Evolutionary conservation across 2,329 filamentous ascomycete species (phyloP).

Genomic region (Colletotrichum lupini): DNA sequence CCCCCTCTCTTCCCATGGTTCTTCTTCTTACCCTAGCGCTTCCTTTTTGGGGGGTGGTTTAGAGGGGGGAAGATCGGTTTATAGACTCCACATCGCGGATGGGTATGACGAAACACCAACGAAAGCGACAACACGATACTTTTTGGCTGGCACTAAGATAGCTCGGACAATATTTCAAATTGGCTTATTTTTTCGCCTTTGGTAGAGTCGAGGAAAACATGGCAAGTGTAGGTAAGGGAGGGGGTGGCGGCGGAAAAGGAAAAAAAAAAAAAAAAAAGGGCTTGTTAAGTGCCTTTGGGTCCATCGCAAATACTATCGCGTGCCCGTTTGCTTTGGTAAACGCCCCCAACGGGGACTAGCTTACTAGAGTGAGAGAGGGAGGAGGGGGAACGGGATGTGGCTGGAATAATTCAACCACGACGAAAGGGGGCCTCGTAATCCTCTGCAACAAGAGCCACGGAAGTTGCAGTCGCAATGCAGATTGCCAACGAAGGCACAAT

Average conservation of each 20-base stretch:
- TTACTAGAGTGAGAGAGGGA: not conserved
- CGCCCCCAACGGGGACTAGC: not conserved
- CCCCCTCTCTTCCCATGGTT: not conserved
- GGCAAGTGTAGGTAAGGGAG: not conserved
- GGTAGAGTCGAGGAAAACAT: not conserved
- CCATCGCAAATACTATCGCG: not conserved
- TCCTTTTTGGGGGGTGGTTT: not conserved
- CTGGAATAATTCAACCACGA: no score
- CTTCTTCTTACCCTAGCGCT: constrained; percentile 2
- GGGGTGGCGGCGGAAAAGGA: not conserved
- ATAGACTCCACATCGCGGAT: not conserved
- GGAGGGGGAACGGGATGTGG: no score
- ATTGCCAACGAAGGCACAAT: not conserved
- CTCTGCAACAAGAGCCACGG: not conserved
- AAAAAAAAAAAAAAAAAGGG: not conserved
- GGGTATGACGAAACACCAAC: constrained; percentile 20
- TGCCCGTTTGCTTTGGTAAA: not conserved
- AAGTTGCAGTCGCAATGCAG: constrained; percentile 9
- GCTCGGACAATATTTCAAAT: not conserved
- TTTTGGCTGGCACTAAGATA: not conserved
- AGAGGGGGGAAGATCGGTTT: not conserved
- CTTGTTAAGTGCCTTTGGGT: no score
- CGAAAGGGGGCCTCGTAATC: not conserved
- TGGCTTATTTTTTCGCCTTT: not conserved
- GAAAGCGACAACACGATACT: not conserved